phyloP scores from a whole-genome alignment of 352 stramenopile species.

The Phytophthora pistaciae region DNA sequence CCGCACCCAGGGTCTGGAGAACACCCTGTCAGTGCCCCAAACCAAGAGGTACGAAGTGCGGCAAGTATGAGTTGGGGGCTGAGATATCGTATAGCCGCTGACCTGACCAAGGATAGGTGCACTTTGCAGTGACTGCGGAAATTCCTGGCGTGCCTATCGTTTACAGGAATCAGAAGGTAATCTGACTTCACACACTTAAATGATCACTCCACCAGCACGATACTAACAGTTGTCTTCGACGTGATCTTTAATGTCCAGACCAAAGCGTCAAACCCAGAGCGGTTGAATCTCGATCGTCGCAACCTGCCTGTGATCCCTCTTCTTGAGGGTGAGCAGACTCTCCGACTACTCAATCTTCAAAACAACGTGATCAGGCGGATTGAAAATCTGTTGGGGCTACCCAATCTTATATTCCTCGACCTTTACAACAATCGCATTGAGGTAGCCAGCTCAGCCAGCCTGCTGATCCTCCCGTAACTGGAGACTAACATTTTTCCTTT shows the following conservation, averaged over 20 bases:
- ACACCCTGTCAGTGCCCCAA: constrained; percentile 21
- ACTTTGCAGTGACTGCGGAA: constrained; percentile 78
- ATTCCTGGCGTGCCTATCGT: constrained; percentile 77
- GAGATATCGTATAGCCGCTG: constrained; percentile 10
- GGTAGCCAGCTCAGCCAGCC: constrained; percentile 26
- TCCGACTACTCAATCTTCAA: constrained; percentile 92
- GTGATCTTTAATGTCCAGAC: constrained; percentile 32
- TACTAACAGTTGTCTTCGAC: neutral
- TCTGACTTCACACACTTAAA: neutral
- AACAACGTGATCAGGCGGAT: constrained; percentile 92
- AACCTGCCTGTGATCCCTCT: constrained; percentile 83
- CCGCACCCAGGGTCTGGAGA: constrained; percentile 13
- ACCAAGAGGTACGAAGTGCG: constrained; percentile 51
- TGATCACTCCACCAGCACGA: neutral
- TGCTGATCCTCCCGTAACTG: neutral
- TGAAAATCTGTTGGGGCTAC: constrained; percentile 83
- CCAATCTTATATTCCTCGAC: constrained; percentile 94
- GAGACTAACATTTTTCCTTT: neutral
- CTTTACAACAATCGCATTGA: constrained; percentile 94
- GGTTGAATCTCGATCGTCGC: constrained; percentile 91
- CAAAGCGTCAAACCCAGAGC: constrained; percentile 77
- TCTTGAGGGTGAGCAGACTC: constrained; percentile 90
- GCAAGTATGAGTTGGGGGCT: neutral
- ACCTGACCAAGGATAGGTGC: constrained; percentile 66
- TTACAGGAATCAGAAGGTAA: constrained; percentile 76